Percentiles rank a stretch among this genome's conserved stretches.
Evolutionary conservation across 768 basidiomycete genomes (phyloP).

Genomic region (Trametes sanguinea): DNA sequence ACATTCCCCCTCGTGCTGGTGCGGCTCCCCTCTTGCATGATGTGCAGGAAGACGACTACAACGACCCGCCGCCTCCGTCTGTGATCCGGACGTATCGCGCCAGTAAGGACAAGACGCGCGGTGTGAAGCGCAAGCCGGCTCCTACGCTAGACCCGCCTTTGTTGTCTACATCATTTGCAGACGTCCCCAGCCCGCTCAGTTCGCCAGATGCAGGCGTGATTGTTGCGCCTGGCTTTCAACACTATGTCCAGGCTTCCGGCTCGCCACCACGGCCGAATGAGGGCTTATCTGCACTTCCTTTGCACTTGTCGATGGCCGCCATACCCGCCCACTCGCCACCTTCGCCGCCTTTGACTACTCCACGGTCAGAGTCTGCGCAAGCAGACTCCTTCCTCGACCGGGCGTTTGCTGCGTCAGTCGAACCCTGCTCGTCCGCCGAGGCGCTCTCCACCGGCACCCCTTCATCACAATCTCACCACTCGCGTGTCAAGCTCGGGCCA

Average conservation of each 20-base stretch:
- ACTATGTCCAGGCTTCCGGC: no score
- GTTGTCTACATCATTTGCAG: neutral
- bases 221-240: no score
- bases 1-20: constrained; percentile 10
- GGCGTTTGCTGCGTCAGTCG: constrained; percentile 24
- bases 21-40: constrained; percentile 21
- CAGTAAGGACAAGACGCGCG: constrained; percentile 16
- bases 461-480: constrained; percentile 29
- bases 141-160: constrained; percentile 1
- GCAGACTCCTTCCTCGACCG: constrained; percentile 31
- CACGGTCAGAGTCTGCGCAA: constrained; percentile 9
- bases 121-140: constrained; percentile 1
- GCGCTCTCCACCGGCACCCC: constrained; percentile 12
- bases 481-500: constrained; percentile 18
- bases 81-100: constrained; percentile 35
- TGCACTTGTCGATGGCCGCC: no score
- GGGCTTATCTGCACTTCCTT: no score
- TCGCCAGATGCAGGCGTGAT: constrained; percentile 10
- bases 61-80: constrained; percentile 46
- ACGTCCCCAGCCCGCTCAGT: constrained; percentile 13
- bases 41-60: constrained; percentile 27
- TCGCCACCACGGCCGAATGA: neutral
- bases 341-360: neutral
- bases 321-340: no score
- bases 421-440: constrained; percentile 25